phyloP scores from a whole-genome alignment of 805 yeast species.

The Sungouiozyma ichnusensis region DNA sequence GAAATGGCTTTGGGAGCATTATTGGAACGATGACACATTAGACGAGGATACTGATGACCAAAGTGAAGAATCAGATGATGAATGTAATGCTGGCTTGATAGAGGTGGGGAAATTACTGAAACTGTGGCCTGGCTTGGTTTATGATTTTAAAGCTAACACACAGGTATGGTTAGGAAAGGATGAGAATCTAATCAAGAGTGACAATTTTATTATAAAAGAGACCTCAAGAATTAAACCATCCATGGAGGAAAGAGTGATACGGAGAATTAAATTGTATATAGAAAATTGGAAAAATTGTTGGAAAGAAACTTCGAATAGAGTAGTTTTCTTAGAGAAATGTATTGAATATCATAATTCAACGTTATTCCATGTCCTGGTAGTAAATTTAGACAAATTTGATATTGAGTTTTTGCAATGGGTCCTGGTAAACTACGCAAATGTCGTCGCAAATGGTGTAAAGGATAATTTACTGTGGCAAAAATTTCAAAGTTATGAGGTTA shows the following conservation, averaged over 20 bases:
- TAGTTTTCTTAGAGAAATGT: constrained; percentile 7
- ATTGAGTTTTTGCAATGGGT: constrained; percentile 12
- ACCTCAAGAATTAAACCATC: constrained; percentile 50
- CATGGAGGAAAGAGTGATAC: constrained; percentile 20
- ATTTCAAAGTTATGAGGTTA: constrained; percentile 1
- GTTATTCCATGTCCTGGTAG: constrained; percentile 10
- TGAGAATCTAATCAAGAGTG: constrained; percentile 15
- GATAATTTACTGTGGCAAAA: neutral
- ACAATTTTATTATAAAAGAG: constrained; percentile 31
- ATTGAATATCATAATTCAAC: constrained; percentile 9
- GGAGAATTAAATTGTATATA: constrained; percentile 9
- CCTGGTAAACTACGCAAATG: constrained; percentile 2
- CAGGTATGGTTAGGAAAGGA: constrained; percentile 6
- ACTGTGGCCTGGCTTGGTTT: constrained; percentile 3
- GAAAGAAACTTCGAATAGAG: constrained; percentile 8
- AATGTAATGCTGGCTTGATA: neutral
- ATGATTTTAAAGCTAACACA: constrained; percentile 5
- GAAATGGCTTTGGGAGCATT: constrained; percentile 62
- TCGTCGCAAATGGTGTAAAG: neutral
- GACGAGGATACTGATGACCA: constrained; percentile 12
- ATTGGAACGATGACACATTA: constrained; percentile 44
- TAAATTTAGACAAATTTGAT: constrained; percentile 13
- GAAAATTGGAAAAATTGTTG: constrained; percentile 11
- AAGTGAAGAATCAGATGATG: constrained; percentile 1
- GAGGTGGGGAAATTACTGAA: neutral